Base-by-base conservation (phyloP, 148 eudicot species). In the Dysphania ambrosioides region DNA sequence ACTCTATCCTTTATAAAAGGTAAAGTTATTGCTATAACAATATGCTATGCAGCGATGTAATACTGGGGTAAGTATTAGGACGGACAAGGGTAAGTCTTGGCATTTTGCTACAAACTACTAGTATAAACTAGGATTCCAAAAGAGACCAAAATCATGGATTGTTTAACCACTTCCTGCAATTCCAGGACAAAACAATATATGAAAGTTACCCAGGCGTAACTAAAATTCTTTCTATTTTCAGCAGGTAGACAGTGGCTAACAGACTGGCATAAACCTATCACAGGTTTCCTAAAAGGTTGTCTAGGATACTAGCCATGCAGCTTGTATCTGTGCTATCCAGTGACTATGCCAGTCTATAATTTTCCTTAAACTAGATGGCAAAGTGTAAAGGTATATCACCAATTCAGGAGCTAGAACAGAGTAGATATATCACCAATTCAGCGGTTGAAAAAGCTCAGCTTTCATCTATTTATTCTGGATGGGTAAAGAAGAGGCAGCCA, bases 351-450 rank as follows among this genome's bases (percentile, higher is more conserved):
- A n/a, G n/a, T n/a, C n/a, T n/a, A n/a, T n/a, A 47, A 47, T 15
- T 13, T 47, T 47, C 53, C 16, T 12, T 42, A 47, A 5, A 47
- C 16, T 47, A 13, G 53, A 47, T 4, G 53, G 10, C n/a, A 15
- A 59, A 24, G 16, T 38, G 7, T 59, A 27, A n/a, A 13, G 8
- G 32, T 62, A 27, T 8, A 53, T 21, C 11, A 53, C 8, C 5
- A n/a, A 53, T 3, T 2, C 7, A 60, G 3, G 24, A 59, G 47
- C 35, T 38, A 60, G 16, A 59, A 26, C 29, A 41, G 40, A 6
- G 23, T 40, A 27, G 2, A 27, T 44, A 72, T 15, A 27, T 72
- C 41, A 72, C 75, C 75, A 41, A 27, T 42, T 10, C 40, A 21
- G 24, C 8, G 9, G 6, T 29, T 41, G 56, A 60, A 59, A 60